Percentiles rank a stretch among this genome's conserved stretches.
Conservation (phyloP, 345 rosid species). For the Pseudoturritis turrita region DNA sequence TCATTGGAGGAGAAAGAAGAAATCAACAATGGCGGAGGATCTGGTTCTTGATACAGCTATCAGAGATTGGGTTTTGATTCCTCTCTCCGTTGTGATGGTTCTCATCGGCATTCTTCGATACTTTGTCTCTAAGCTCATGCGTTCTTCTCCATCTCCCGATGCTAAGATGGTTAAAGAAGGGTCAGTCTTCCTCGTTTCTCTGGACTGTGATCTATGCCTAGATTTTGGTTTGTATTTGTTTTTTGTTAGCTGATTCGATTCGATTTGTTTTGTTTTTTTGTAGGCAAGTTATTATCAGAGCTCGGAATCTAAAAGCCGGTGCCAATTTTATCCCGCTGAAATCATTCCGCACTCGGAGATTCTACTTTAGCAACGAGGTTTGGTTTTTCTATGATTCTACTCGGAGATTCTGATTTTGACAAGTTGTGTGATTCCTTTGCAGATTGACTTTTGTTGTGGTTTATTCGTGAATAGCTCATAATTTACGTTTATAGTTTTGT, state of each 20-base stretch:
- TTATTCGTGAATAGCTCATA: not conserved
- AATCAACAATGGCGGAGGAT: constrained; percentile 76
- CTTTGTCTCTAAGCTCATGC: constrained; percentile 80
- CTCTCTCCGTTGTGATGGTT: constrained; percentile 93
- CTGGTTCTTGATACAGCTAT: constrained; percentile 95
- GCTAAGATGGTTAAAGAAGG: constrained; percentile 84
- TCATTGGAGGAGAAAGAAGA: too few relatives aligned
- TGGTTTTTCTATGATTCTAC: not conserved
- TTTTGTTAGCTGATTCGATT: constrained; percentile 3
- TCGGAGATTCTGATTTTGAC: not conserved
- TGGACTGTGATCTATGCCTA: not conserved
- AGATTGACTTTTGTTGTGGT: not conserved
- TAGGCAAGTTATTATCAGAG: constrained; percentile 86
- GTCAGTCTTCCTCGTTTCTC: constrained; percentile 25
- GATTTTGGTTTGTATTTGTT: not conserved
- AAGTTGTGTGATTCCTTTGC: not conserved
- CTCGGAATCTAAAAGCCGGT: constrained; percentile 74
- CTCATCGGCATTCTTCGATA: constrained; percentile 91
- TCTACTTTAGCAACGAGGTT: constrained; percentile 89
- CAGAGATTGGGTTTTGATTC: constrained; percentile 98
- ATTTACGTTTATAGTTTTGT: not conserved
- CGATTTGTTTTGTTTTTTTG: not conserved
- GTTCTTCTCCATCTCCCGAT: constrained; percentile 77
- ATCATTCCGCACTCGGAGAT: constrained; percentile 83
- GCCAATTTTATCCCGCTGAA: constrained; percentile 86